Evolutionary conservation across 352 stramenopile species (phyloP).

Genomic region (Globisporangium takayamanum): DNA sequence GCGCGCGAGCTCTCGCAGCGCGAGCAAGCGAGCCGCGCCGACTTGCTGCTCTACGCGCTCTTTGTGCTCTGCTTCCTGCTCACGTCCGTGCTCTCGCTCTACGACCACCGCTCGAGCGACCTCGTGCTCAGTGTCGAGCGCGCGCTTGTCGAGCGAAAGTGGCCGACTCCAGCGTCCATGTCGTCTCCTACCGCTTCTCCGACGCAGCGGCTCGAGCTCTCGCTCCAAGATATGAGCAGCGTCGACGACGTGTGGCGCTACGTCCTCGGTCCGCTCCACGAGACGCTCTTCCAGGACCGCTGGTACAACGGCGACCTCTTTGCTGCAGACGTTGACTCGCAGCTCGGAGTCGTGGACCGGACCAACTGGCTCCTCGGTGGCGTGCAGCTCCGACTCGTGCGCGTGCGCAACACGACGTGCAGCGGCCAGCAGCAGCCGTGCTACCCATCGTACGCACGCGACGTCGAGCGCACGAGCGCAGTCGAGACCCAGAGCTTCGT

Average conservation of each 20-base stretch:
- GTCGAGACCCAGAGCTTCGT: constrained; percentile 15
- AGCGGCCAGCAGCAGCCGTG: constrained; percentile 13
- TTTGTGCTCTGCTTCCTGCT: constrained; percentile 43
- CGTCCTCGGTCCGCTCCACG: constrained; percentile 31
- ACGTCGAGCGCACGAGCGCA: constrained; percentile 17
- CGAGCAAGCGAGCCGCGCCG: constrained; percentile 33
- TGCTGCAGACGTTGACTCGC: constrained; percentile 33
- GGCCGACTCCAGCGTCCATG: not conserved
- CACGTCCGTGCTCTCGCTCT: constrained; percentile 35
- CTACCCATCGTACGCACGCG: constrained; percentile 29
- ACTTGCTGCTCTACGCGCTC: constrained; percentile 36
- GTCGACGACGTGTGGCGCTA: constrained; percentile 54
- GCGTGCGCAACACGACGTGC: constrained; percentile 26
- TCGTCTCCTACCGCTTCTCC: too few species aligned
- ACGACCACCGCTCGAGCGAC: constrained; percentile 35
- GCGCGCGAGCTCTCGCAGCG: constrained; percentile 33
- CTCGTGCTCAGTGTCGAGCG: constrained; percentile 23
- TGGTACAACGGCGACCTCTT: constrained; percentile 62
- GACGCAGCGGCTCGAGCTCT: constrained; percentile 1
- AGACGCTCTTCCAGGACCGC: constrained; percentile 34
- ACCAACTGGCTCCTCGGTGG: constrained; percentile 53
- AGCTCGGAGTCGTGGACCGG: constrained; percentile 41
- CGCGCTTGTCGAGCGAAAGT: constrained; percentile 13
- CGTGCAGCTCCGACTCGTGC: constrained; percentile 43
- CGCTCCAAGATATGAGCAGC: constrained; percentile 29